Base-by-base conservation (phyloP, 257 asterid species). In the Apocynum venetum region DNA sequence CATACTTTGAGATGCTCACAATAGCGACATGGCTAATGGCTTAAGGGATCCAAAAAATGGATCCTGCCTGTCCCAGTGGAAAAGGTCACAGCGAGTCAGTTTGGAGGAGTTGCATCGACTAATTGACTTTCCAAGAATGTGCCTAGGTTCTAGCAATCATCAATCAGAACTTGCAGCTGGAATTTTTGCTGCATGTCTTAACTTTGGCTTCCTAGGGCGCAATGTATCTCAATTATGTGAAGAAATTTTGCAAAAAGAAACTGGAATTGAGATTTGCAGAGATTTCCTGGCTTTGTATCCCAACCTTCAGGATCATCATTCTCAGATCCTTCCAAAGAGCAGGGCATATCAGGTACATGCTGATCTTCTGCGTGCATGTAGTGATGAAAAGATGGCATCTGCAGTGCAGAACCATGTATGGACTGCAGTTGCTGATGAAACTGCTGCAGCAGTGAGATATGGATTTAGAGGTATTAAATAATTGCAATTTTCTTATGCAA, bases 1-100 rank as follows among this genome's bases (percentile, higher is more conserved):
- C 94, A 13, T 93, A 90, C 86, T 83, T 86, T 65, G 84, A 90
- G 87, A 93, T 93, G 98, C 89, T 96, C 82, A 86, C 78, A 59
- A 79, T 86, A 85, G 97, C 99, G 4, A 80, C 89, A 61, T 96
- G 99, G 99, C 85, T 96, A 77, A 96, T 89, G 98, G 99, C 72
- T 86, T 93, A 87, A 80, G 86, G 81, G 78, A 84, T 77, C 82
- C 67, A 75, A 77, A 75, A 77, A 88, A 84, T 78, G 86, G 84
- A 71, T 51, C 86, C 72, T 85, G 80, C 83, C 73, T 72, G 59
- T 66, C 46, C 63, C 78, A 85, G 52, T 96, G 99, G 98, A 88
- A 80, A 85, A 81, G 63, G 75, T 96, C 98, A 69, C 81, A 82
- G 17, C 84, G 97, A 59, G 82, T 93, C 79, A 93, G 97, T 84